Base-by-base conservation (phyloP, 208 protist genomes). In the Crithidia bombi region DNA sequence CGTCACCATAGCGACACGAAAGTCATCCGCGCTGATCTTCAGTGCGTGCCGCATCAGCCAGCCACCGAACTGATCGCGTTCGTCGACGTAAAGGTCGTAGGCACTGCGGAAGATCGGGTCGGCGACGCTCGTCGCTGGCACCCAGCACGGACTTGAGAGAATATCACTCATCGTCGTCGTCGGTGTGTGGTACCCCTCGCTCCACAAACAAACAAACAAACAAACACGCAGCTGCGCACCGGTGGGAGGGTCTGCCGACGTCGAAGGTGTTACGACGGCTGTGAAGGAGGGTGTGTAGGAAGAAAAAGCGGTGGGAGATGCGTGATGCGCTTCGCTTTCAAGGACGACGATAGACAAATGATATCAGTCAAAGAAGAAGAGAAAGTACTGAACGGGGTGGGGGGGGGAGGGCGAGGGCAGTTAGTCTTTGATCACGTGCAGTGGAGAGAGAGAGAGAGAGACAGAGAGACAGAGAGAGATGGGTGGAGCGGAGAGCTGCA, bases 51-150 rank as follows among this genome's bases (percentile, higher is more conserved):
- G 52, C 63, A 78, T 78, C 17, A 83, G 39, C 9, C 67, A 69
- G 11, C 78, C 78, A 17, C 78, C 78, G 59, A 56, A 78, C 44
- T 66, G 61, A 43, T 83, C 78, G 6, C 68, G 47, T 44, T 62
- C 55, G 36, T 73, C 38, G 14, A 65, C 50, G 63, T 72, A 83
- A 36, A 65, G 43, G 52, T 74, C 55, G 64, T 79, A 78, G 36
- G 52, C 65, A n/a, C n/a, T 33, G 14, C 35, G 36, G 28, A 79
- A 83, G 23, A 3, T 30, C 1, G 63, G 50, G 30, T 68, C 19
- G 21, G 69, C 61, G 14, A 46, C 28, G 10, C 56, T 39, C 30
- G 41, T 59, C 28, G 64, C 66, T 9, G 52, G 47, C 10, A 69
- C 33, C 78, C 78, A 83, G 21, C 70, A 54, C 21, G 78, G 78